These are phyloP conservation scores for Vitis vinifera DNA, from an alignment of 164 flowering plant species.

Conservation along the genomic window ASM3070453v1 NC_081815.1:10005501-10006000, in stretches of 20 bases:
- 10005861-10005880: too few species aligned
- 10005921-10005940: too few species aligned
- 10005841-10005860: too few species aligned
- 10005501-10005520: neutral
- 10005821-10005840: too few species aligned
- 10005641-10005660: neutral
- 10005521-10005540: slow-evolving; percentile 53
- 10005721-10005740: too few species aligned
- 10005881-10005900: too few species aligned
- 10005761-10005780: neutral
- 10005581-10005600: slow-evolving; percentile 35
- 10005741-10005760: neutral
- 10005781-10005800: too few species aligned
- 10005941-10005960: too few species aligned
- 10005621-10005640: neutral
- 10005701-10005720: neutral
- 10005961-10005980: too few species aligned
- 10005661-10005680: neutral
- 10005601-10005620: slow-evolving; percentile 38
- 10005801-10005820: too few species aligned
- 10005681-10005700: neutral
- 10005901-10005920: too few species aligned
- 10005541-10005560: slow-evolving; percentile 57
- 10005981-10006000: too few species aligned
- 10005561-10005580: slow-evolving; percentile 38